A percentile compares a stretch with the other conserved stretches of the same genome.
These are phyloP conservation scores for Heterobasidion occidentale DNA, from an alignment of 1,284 basidiomycete genomes.

Conservation along the genomic window DNA sequence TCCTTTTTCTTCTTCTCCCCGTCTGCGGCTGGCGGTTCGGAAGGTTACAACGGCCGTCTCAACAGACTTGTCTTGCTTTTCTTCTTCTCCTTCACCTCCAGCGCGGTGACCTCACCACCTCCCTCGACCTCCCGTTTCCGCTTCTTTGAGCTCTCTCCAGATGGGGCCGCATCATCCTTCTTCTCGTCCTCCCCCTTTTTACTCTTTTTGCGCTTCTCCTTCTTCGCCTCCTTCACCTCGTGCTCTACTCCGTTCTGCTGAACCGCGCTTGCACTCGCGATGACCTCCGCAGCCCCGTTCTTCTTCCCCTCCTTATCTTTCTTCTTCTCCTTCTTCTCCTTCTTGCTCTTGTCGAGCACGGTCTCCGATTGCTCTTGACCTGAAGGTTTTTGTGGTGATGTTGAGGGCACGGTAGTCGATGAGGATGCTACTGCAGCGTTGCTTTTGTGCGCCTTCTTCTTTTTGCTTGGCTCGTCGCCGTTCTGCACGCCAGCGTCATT, in stretches of 20 bases:
- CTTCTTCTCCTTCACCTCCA: slow-evolving; percentile 17
- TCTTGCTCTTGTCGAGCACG: not conserved
- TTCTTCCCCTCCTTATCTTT: slow-evolving; percentile 6
- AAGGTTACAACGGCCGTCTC: not conserved
- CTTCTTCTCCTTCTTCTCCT: slow-evolving; percentile 9
- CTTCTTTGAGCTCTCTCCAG: slow-evolving; percentile 10
- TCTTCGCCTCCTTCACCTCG: slow-evolving; percentile 17
- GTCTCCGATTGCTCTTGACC: not conserved
- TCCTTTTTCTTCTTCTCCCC: slow-evolving; percentile 15
- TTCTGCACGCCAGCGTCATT: not conserved
- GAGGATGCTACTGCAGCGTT: slow-evolving; percentile 1
- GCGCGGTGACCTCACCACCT: slow-evolving; percentile 1
- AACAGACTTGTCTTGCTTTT: slow-evolving; percentile 17
- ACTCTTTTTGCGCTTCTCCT: slow-evolving; percentile 13
- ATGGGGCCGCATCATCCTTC: slow-evolving; percentile 13
- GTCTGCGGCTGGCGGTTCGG: not conserved
- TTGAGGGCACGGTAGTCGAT: not conserved
- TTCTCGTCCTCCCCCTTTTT: slow-evolving; percentile 23
- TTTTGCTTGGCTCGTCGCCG: slow-evolving; percentile 5
- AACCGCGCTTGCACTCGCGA: slow-evolving; percentile 6
- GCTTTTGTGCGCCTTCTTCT: slow-evolving; percentile 6
- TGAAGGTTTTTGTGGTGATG: not conserved
- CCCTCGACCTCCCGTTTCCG: slow-evolving; percentile 7
- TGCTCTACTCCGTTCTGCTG: slow-evolving; percentile 9
- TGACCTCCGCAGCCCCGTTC: not conserved